These are phyloP conservation scores for Sabuloglossum arenarium DNA, from an alignment of 495 filamentous ascomycete genomes.

Conservation along the genomic window DNA sequence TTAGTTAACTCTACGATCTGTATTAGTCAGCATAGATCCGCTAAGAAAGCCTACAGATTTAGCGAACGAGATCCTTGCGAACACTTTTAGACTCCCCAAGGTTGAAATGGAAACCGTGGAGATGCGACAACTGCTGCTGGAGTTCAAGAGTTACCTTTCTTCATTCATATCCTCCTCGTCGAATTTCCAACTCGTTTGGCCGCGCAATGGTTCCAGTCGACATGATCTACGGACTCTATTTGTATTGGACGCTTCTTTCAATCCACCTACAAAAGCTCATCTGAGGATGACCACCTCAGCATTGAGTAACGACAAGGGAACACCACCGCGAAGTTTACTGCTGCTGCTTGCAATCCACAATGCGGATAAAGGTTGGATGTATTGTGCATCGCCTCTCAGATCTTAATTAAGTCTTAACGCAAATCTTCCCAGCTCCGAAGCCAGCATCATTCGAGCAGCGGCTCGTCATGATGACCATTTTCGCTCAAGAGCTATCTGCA, in stretches of 20 bases:
- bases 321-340: constrained; percentile 34
- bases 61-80: too few species aligned
- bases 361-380: constrained; percentile 49
- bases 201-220: neutral
- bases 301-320: neutral
- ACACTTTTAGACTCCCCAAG: too few species aligned
- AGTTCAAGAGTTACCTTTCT: neutral
- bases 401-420: neutral
- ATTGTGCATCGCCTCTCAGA: neutral
- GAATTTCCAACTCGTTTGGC: neutral
- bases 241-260: neutral
- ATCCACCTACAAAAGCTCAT: neutral
- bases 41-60: too few species aligned
- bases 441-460: constrained; percentile 67
- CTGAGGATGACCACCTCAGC: neutral
- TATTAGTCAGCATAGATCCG: too few species aligned
- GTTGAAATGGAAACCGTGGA: too few species aligned
- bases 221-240: neutral
- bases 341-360: constrained; percentile 78
- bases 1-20: too few species aligned
- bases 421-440: constrained; percentile 29
- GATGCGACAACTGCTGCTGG: neutral
- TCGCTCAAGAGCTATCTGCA: constrained; percentile 38
- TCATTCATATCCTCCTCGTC: neutral
- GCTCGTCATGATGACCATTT: constrained; percentile 67